Conservation (phyloP, 768 basidiomycete species). For the Hortiboletus flavorubellus region DNA sequence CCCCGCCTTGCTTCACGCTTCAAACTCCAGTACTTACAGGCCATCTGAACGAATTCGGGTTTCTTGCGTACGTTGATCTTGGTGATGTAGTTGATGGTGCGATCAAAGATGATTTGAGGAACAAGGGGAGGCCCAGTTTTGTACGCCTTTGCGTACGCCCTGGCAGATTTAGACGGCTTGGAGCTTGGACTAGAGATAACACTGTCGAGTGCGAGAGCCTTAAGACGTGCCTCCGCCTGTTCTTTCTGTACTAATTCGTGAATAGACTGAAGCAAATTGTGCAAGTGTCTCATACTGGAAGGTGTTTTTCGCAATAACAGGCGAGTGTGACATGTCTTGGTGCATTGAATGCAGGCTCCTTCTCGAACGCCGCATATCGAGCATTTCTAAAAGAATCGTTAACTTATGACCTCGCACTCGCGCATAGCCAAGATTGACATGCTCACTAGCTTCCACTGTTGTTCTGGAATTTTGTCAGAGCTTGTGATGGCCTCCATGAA, state of each 20-base stretch:
- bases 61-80: slow-evolving; percentile 74
- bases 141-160: slow-evolving; percentile 90
- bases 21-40: slow-evolving; percentile 95
- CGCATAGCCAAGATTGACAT: slow-evolving; percentile 1
- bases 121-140: slow-evolving; percentile 91
- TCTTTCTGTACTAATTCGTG: slow-evolving; percentile 48
- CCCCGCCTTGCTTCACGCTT: slow-evolving; percentile 92
- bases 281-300: slow-evolving; percentile 58
- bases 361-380: slow-evolving; percentile 55
- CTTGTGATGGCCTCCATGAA: slow-evolving; percentile 99
- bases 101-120: slow-evolving; percentile 78
- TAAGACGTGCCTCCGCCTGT: slow-evolving; percentile 61
- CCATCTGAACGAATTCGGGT: slow-evolving; percentile 65
- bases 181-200: slow-evolving; percentile 39
- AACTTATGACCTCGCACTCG: not conserved
- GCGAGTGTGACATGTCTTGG: slow-evolving; percentile 69
- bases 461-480: slow-evolving; percentile 81
- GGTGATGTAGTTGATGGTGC: slow-evolving; percentile 69
- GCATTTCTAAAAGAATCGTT: slow-evolving; percentile 45
- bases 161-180: slow-evolving; percentile 70
- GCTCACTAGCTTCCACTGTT: slow-evolving; percentile 90
- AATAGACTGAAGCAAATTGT: not conserved
- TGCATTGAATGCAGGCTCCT: slow-evolving; percentile 97
- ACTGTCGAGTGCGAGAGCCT: slow-evolving; percentile 45
- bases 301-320: slow-evolving; percentile 87